Base-by-base conservation (phyloP, 2,329 filamentous ascomycete genomes). In the Trichoderma koningiopsis region DNA sequence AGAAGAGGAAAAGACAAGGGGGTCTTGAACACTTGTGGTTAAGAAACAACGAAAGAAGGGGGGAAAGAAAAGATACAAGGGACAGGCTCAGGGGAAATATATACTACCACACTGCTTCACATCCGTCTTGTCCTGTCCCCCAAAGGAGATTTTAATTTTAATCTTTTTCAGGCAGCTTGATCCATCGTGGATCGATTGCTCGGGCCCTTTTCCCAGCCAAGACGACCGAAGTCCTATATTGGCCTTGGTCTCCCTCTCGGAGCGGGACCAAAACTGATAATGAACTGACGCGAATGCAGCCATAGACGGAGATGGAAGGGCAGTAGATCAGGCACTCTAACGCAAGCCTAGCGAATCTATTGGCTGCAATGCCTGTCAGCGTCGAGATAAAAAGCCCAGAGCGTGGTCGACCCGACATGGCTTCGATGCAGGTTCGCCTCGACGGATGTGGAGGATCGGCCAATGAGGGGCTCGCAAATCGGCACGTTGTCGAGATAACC, bases 261-360 rank as follows among this genome's bases (percentile, higher is more conserved):
- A 68, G 66, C 66, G 58, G 66, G 58, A 8, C 52, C 31, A 68
- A 61, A 61, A 57, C 52, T 59, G 66, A 68, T 63, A 55, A 53
- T 33, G 22, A 33, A 55, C 57, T 35, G 29, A 68, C 24, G 55
- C 63, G 55, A 66, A 52, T 67, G 63, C 55, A 67, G 65, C 65
- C 65, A 37, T 37, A 56, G 29, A 69, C 67, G 53, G 60, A 69
- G 68, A 69, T 69, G 61, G 53, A 69, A 66, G 60, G 56, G 61
- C 24, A 60, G 10, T 55, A 62, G 52, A 60, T 66, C 55, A 49
- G 61, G 55, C 40, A 59, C 55, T 55, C 40, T 49, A 56, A 27
- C 52, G 27, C 59, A 19, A 47, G 37, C 56, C 43, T 14, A 58
- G 24, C 4, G 19, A 60, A 7, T 43, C 68, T 65, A 69, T 69